phyloP scores from a whole-genome alignment of 2,329 filamentous ascomycete genomes.

The Pseudocercospora vitis region DNA sequence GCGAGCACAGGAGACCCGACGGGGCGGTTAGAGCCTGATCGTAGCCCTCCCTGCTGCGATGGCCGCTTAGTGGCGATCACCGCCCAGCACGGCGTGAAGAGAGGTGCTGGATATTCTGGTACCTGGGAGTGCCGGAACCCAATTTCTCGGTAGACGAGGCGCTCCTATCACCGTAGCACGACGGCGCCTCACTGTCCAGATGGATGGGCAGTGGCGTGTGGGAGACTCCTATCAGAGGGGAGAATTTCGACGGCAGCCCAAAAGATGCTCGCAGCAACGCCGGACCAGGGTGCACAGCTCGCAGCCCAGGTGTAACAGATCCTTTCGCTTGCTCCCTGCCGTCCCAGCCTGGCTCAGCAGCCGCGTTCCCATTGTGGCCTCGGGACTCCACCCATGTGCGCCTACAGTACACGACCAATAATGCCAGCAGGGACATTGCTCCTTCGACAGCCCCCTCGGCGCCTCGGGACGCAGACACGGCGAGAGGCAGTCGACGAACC shows the following conservation, averaged over 20 bases:
- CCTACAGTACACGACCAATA: constrained; percentile 11
- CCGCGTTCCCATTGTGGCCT: constrained; percentile 14
- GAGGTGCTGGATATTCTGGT: constrained; percentile 14
- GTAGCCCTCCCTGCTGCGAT: constrained; percentile 8
- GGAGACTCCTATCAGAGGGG: constrained; percentile 4
- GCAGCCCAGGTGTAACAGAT: constrained; percentile 13
- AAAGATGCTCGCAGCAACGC: constrained; percentile 16
- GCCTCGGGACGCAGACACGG: constrained; percentile 11
- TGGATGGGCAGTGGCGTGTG: not conserved
- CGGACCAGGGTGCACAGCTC: constrained; percentile 11
- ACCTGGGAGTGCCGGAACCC: constrained; percentile 21
- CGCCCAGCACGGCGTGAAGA: constrained; percentile 16
- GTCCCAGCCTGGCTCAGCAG: constrained; percentile 10
- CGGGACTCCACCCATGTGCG: constrained; percentile 11
- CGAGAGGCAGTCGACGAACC: constrained; percentile 1
- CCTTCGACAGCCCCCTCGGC: constrained; percentile 5
- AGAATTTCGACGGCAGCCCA: not conserved
- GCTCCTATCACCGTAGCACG: not conserved
- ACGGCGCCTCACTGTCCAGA: constrained; percentile 18
- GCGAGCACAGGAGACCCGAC: constrained; percentile 18
- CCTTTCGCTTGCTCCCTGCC: constrained; percentile 18
- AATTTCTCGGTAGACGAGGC: constrained; percentile 14
- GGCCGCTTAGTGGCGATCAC: constrained; percentile 14
- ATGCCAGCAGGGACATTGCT: constrained; percentile 2
- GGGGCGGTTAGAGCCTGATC: constrained; percentile 15